Evolutionary conservation across 306 rosid species (phyloP).

Genomic region (Quercus berberidifolia): DNA sequence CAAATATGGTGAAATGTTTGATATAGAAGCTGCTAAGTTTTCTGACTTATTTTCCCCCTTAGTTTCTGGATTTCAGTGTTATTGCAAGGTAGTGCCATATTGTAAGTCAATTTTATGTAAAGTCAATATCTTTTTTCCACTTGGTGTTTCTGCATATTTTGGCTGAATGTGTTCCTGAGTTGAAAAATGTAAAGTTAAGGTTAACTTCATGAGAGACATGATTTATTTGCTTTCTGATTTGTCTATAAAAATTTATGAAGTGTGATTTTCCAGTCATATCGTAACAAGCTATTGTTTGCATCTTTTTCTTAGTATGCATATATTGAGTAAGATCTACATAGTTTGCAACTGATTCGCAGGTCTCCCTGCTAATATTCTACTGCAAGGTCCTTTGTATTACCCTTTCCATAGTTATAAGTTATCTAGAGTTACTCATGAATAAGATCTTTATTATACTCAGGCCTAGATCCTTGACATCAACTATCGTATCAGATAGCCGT

Average conservation of each 20-base stretch:
- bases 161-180: background rate
- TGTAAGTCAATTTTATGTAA: slow-evolving; percentile 22
- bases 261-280: background rate
- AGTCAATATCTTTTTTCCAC: slow-evolving; percentile 11
- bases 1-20: slow-evolving; percentile 8
- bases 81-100: slow-evolving; percentile 20
- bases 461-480: too few relatives aligned
- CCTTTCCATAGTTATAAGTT: background rate
- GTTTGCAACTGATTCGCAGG: background rate
- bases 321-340: background rate
- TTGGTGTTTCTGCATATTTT: slow-evolving; percentile 17
- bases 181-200: background rate
- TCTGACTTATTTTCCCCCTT: slow-evolving; percentile 1
- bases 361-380: background rate
- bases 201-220: slow-evolving; percentile 12
- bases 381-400: background rate
- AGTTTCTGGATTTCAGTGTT: slow-evolving; percentile 8
- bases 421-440: too few relatives aligned
- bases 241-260: slow-evolving; percentile 17
- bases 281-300: too few relatives aligned
- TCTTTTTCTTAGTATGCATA: background rate
- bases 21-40: slow-evolving; percentile 22
- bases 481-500: too few relatives aligned
- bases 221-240: slow-evolving; percentile 4
- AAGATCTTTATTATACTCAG: too few relatives aligned